Conservation (phyloP, 805 yeast genomes). For the Sungouiozyma intestinalis region DNA sequence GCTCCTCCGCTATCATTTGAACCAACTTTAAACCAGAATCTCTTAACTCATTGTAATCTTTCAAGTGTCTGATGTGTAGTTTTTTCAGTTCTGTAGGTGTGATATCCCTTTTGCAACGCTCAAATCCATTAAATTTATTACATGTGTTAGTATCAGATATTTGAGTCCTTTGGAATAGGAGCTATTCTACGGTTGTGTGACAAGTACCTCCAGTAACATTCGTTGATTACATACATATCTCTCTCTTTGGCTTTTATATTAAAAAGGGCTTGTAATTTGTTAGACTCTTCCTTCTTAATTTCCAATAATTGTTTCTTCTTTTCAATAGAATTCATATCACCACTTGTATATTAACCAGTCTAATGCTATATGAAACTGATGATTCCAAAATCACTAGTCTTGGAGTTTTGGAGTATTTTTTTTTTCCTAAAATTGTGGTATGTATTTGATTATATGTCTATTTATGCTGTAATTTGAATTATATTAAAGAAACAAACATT, state of each 20-base stretch:
- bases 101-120: slow-evolving; percentile 2
- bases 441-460: too few relatives aligned
- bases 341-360: too few relatives aligned
- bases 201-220: too few relatives aligned
- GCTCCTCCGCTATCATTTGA: slow-evolving; percentile 50
- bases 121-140: neutral
- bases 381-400: too few relatives aligned
- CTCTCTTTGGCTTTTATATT: neutral
- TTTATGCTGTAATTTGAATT: too few relatives aligned
- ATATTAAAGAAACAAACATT: neutral
- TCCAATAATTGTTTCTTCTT: neutral
- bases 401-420: neutral
- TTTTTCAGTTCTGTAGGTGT: slow-evolving; percentile 37
- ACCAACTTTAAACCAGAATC: slow-evolving; percentile 51
- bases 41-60: slow-evolving; percentile 51
- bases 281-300: neutral
- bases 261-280: neutral
- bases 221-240: neutral
- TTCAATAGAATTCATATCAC: neutral
- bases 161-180: too few relatives aligned
- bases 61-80: slow-evolving; percentile 41
- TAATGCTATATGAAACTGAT: too few relatives aligned
- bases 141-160: too few relatives aligned
- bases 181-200: too few relatives aligned
- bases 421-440: too few relatives aligned